phyloP scores from a whole-genome alignment of 2,329 filamentous ascomycete genomes.

The Fusarium marasasianum region DNA sequence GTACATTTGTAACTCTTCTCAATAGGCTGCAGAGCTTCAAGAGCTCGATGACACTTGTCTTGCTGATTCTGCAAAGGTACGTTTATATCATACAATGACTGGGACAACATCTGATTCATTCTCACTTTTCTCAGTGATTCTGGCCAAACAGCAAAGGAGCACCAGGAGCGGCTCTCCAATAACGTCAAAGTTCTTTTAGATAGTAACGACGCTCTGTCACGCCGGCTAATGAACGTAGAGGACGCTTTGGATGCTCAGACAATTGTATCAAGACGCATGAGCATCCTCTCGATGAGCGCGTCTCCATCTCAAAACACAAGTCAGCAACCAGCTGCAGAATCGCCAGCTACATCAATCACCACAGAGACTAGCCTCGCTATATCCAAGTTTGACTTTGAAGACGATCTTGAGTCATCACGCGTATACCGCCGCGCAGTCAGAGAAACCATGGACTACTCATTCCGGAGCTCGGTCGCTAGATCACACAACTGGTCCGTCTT shows the following conservation, averaged over 20 bases:
- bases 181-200: not conserved
- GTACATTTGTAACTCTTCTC: not conserved
- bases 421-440: not conserved
- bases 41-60: constrained; percentile 4
- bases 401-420: not conserved
- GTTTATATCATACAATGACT: accelerated
- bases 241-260: not conserved
- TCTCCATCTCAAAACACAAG: not conserved
- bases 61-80: constrained; percentile 3
- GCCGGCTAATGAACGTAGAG: constrained; percentile 6
- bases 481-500: not conserved
- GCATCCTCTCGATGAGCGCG: accelerated
- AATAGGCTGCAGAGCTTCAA: not conserved
- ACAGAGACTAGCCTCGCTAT: accelerated
- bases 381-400: not conserved
- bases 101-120: accelerated
- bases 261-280: not conserved
- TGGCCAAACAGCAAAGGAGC: not conserved
- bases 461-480: not conserved
- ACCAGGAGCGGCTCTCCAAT: not conserved
- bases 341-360: accelerated
- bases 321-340: accelerated
- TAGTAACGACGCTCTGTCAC: not conserved
- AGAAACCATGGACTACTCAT: not conserved
- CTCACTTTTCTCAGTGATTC: not conserved